Base-by-base conservation (phyloP, 768 basidiomycete genomes). In the Mycena albidolilacea region DNA sequence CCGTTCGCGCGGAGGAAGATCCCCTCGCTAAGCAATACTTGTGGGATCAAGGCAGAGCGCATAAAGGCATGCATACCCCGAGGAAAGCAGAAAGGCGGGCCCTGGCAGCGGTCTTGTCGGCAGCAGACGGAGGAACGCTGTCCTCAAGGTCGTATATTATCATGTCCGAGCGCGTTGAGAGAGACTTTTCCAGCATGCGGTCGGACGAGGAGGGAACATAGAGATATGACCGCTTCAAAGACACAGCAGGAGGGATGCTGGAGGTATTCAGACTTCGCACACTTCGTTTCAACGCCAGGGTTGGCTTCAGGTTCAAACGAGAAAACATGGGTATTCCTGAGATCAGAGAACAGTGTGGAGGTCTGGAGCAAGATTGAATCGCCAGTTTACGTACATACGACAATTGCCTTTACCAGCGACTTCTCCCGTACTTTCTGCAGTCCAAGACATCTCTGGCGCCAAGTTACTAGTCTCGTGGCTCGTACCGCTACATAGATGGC, bases 111-210 rank as follows among this genome's bases (percentile, higher is more conserved):
- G 82, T 81, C 80, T 95, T 94, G 70, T 91, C 90, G 37, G 84
- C 81, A 39, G 89, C 87, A 5, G 90, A 84, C 7, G 93, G 92
- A 5, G 95, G 84, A 0, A 97, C 90, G 72, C 93, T 93, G 80
- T 97, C 96, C 80, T 97, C 96, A 14, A 97, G 85, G 84, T 97
- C 96, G 77, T 96, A 97, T 35, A 96, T 92, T 44, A 96, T 85
- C 54, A 92, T 87, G 72, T 97, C 96, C 2, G 95, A 91, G 2
- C 82, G 79, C 15, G 86, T 84, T 11, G 78, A 80, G 57, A 94
- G 85, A 0, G 94, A 94, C 79, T 96, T 97, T 75, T 91, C 84
- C 43, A 97, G 89, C 93, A 96, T 95, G 52, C 90, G 88, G 44
- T 93, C 90, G 14, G 91, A 93, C 1, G 95, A 93, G 7, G 92